A percentile compares a stretch with the other conserved stretches of the same genome.
phyloP scores from a whole-genome alignment of 148 eudicot species.

The Cornus florida region DNA sequence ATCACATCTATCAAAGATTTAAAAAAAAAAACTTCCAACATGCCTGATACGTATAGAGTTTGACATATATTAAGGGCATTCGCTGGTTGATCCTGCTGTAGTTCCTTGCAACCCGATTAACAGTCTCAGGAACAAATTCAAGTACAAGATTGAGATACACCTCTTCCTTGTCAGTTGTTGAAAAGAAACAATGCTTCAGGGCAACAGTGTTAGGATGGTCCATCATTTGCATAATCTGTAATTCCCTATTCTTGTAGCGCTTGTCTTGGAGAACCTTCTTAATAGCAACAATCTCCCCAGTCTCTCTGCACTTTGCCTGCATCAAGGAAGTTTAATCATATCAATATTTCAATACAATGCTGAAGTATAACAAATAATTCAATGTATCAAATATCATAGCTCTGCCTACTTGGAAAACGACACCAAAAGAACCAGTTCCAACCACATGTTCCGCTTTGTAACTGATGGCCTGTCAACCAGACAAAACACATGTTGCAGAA shows the following conservation, averaged over 20 bases:
- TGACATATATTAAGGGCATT: conserved; percentile 89
- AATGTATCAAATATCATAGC: conserved; percentile 2
- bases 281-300: conserved; percentile 97
- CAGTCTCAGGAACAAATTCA: conserved; percentile 98
- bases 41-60: conserved; percentile 96
- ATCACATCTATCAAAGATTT: neutral
- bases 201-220: conserved; percentile 98
- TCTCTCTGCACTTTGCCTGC: conserved; percentile 98
- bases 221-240: conserved; percentile 98
- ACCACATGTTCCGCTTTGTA: conserved; percentile 97
- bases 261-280: conserved; percentile 99
- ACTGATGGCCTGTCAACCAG: conserved; percentile 63
- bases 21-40: neutral
- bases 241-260: conserved; percentile 98
- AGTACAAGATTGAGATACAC: conserved; percentile 95
- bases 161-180: conserved; percentile 94
- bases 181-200: conserved; percentile 90
- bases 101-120: conserved; percentile 87
- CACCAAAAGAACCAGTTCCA: conserved; percentile 99
- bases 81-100: conserved; percentile 91
- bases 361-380: neutral
- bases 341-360: neutral
- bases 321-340: conserved; percentile 5
- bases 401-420: conserved; percentile 79
- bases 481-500: conserved; percentile 16